Conservation (phyloP, 2,329 filamentous ascomycete species). For the Verticillium nonalfalfae region DNA sequence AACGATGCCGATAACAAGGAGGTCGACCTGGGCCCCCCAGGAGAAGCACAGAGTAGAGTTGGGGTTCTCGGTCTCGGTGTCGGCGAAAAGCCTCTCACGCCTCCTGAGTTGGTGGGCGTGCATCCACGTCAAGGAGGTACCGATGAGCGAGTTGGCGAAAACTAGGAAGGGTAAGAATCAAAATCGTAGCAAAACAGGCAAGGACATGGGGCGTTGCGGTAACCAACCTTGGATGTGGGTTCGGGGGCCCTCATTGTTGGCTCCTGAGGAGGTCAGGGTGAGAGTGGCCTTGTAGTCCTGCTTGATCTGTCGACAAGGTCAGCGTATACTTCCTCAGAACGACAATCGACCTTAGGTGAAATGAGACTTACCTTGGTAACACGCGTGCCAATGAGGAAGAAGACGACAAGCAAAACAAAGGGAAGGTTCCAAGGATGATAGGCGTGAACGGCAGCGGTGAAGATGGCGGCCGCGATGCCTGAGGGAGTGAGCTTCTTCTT, state of each 20-base stretch:
- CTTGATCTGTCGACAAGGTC: slow-evolving; percentile 56
- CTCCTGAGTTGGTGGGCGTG: slow-evolving; percentile 53
- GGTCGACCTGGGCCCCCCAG: slow-evolving; percentile 47
- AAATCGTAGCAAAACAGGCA: neutral
- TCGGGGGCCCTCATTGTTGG: slow-evolving; percentile 74
- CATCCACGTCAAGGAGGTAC: slow-evolving; percentile 56
- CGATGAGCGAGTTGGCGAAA: slow-evolving; percentile 78
- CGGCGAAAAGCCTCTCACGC: slow-evolving; percentile 27
- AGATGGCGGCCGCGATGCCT: slow-evolving; percentile 18
- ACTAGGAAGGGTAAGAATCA: slow-evolving; percentile 35
- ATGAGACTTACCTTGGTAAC: slow-evolving; percentile 65
- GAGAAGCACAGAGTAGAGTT: slow-evolving; percentile 46
- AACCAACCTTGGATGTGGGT: slow-evolving; percentile 69
- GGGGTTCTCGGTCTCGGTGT: slow-evolving; percentile 12
- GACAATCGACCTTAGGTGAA: neutral
- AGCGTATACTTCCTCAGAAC: neutral
- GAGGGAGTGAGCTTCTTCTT: slow-evolving; percentile 58
- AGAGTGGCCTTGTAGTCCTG: slow-evolving; percentile 77
- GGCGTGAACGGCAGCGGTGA: slow-evolving; percentile 54
- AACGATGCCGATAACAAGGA: slow-evolving; percentile 59
- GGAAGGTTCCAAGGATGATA: slow-evolving; percentile 92
- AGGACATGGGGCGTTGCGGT: neutral
- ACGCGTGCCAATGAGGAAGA: slow-evolving; percentile 79
- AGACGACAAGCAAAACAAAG: slow-evolving; percentile 75
- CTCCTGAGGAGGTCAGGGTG: slow-evolving; percentile 70